phyloP scores from a whole-genome alignment of 2,329 filamentous ascomycete genomes.

The Ambrosiella cleistominuta region DNA sequence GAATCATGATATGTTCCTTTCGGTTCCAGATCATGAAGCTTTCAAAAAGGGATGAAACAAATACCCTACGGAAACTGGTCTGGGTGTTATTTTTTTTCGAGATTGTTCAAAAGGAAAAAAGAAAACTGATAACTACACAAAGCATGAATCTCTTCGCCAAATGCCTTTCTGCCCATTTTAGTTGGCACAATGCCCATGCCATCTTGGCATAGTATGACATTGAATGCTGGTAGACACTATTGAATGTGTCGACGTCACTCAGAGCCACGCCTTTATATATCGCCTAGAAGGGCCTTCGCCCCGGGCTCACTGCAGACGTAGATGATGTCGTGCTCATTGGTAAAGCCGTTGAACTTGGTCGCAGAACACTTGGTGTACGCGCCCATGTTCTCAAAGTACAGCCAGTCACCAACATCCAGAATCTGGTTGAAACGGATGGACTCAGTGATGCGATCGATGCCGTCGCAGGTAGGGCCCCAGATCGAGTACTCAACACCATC shows the following conservation, averaged over 20 bases:
- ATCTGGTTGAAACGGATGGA: constrained; percentile 60
- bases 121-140: constrained; percentile 7
- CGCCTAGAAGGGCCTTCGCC: constrained; percentile 44
- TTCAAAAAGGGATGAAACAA: background rate
- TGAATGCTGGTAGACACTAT: constrained; percentile 5
- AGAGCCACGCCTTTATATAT: constrained; percentile 1
- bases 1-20: constrained; percentile 3
- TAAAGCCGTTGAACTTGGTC: constrained; percentile 95
- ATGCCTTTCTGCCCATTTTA: background rate
- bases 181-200: background rate
- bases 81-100: constrained; percentile 2
- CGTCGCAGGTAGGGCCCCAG: constrained; percentile 96
- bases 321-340: constrained; percentile 76
- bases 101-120: background rate
- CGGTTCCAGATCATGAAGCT: background rate
- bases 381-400: constrained; percentile 98
- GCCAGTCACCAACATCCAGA: constrained; percentile 87
- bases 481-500: constrained; percentile 68
- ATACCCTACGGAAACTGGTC: background rate
- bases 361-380: constrained; percentile 97
- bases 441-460: constrained; percentile 84
- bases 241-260: background rate
- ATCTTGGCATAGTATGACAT: background rate
- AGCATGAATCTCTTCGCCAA: constrained; percentile 6
- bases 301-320: constrained; percentile 91